Percentiles rank a stretch among this genome's conserved stretches.
phyloP scores from a whole-genome alignment of 2,329 filamentous ascomycete genomes.

The Verticillium nubilum region DNA sequence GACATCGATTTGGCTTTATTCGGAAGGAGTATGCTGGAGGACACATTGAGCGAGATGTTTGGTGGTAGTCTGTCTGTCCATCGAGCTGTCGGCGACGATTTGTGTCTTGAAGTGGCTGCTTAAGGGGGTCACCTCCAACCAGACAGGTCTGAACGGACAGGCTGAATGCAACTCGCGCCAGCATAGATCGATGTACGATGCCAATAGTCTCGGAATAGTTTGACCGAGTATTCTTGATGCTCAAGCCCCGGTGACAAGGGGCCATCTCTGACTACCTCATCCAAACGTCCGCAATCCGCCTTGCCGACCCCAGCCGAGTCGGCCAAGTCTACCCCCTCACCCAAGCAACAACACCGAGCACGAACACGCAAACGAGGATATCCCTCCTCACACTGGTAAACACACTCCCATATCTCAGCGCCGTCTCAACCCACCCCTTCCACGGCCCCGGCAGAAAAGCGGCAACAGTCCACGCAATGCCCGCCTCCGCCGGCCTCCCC shows the following conservation, averaged over 20 bases:
- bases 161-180: not conserved
- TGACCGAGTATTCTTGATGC: not conserved
- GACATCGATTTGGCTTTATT: not conserved
- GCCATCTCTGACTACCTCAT: not conserved
- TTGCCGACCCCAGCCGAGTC: not conserved
- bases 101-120: too few species aligned
- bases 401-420: conserved; percentile 63
- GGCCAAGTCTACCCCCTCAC: conserved; percentile 19
- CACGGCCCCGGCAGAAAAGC: conserved; percentile 62
- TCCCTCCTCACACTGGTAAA: conserved; percentile 67
- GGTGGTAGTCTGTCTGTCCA: too few species aligned
- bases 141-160: not conserved
- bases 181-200: not conserved
- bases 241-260: not conserved
- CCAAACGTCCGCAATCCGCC: not conserved
- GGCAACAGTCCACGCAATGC: conserved; percentile 60
- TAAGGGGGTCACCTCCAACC: too few species aligned
- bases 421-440: conserved; percentile 55
- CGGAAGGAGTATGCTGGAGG: not conserved
- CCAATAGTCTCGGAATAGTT: too few species aligned
- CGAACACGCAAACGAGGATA: conserved; percentile 71
- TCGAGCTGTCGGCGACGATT: too few species aligned
- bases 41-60: too few species aligned
- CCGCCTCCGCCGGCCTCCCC: conserved; percentile 42
- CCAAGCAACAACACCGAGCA: conserved; percentile 57